Conservation (phyloP, 768 basidiomycete genomes). For the Pleurotus tuber-regium region DNA sequence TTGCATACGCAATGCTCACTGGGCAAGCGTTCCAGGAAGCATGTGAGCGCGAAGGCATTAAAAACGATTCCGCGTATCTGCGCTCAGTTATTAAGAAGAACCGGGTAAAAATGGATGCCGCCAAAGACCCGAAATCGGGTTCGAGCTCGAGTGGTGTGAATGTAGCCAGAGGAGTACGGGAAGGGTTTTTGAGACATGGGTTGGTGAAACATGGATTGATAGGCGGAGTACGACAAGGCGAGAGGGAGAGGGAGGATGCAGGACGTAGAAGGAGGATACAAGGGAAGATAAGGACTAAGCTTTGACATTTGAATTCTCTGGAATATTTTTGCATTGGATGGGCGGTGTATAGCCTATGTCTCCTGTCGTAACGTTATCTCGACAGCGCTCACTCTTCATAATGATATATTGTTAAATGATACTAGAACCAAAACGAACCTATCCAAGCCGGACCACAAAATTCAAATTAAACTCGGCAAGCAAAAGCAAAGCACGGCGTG, state of each 20-base stretch:
- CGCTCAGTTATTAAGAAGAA: neutral
- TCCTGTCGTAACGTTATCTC: too few species aligned
- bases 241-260: neutral
- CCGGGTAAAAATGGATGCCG: neutral
- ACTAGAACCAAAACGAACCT: too few species aligned
- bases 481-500: too few species aligned
- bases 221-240: neutral
- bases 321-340: too few species aligned
- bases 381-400: too few species aligned
- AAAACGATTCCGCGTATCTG: constrained; percentile 25
- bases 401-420: too few species aligned
- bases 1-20: constrained; percentile 42
- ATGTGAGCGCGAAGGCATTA: constrained; percentile 34
- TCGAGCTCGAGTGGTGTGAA: neutral
- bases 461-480: too few species aligned
- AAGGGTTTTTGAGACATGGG: constrained; percentile 1
- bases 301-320: too few species aligned
- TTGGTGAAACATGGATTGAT: neutral
- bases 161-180: neutral
- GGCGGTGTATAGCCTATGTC: too few species aligned
- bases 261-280: too few species aligned
- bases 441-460: too few species aligned
- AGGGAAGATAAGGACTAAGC: too few species aligned
- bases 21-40: constrained; percentile 35
- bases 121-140: neutral